Conservation (phyloP, 805 yeast species). For the Candida golubevii region DNA sequence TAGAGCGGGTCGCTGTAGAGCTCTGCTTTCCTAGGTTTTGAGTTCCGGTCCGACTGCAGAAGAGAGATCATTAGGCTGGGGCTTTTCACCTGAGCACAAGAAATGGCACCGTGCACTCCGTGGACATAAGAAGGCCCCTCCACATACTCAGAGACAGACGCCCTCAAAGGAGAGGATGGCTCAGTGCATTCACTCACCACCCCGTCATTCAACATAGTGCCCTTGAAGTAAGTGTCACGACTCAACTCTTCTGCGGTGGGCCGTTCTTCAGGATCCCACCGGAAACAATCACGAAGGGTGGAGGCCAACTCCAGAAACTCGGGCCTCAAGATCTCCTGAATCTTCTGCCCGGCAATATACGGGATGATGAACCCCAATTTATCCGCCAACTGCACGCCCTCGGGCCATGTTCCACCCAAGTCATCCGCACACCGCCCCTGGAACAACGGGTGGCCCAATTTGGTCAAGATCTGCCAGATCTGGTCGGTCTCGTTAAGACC, state of each 20-base stretch:
- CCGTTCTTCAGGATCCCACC: constrained; percentile 77
- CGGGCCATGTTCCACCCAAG: constrained; percentile 73
- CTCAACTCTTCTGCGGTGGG: constrained; percentile 48
- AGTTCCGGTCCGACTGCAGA: constrained; percentile 9
- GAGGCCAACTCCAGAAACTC: constrained; percentile 36
- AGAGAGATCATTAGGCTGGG: constrained; percentile 6
- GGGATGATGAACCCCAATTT: constrained; percentile 58
- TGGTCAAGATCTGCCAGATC: constrained; percentile 58
- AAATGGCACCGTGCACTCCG: neutral
- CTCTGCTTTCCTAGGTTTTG: constrained; percentile 9
- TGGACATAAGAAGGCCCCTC: constrained; percentile 2
- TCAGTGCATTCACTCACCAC: neutral
- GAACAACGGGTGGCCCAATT: constrained; percentile 68
- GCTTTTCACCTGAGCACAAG: constrained; percentile 1
- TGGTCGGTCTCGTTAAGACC: constrained; percentile 81
- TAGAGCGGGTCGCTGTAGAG: constrained; percentile 11
- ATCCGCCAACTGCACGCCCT: constrained; percentile 50
- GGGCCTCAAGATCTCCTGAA: constrained; percentile 9
- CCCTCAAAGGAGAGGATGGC: constrained; percentile 7
- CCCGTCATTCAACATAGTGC: constrained; percentile 23
- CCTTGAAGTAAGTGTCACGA: constrained; percentile 50
- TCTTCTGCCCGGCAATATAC: constrained; percentile 43
- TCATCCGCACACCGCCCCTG: constrained; percentile 17
- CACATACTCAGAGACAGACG: neutral
- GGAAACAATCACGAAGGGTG: constrained; percentile 47